Conservation (phyloP, 2,329 filamentous ascomycete genomes). For the Stagonosporopsis tanaceti region DNA sequence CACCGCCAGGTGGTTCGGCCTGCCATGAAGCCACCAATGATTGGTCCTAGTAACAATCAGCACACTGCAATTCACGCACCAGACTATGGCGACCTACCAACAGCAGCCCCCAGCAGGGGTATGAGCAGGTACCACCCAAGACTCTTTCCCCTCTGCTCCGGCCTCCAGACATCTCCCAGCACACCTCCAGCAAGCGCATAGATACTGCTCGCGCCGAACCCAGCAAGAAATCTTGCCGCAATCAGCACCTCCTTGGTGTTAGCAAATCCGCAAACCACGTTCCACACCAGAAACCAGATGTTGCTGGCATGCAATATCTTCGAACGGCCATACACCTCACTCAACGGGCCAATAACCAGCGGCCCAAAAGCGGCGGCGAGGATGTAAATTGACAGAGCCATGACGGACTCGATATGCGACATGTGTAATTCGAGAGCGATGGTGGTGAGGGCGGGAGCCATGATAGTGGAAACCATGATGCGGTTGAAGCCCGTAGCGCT, state of each 20-base stretch:
- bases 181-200: conserved; percentile 35
- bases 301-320: conserved; percentile 33
- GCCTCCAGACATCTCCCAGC: conserved; percentile 36
- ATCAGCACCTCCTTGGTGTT: conserved; percentile 35
- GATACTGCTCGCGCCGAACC: conserved; percentile 37
- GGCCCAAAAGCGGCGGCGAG: conserved; percentile 41
- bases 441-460: conserved; percentile 35
- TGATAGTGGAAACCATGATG: conserved; percentile 44
- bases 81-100: conserved; percentile 19
- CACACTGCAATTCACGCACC: background rate
- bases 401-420: conserved; percentile 29
- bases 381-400: conserved; percentile 42
- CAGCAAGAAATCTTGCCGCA: conserved; percentile 34
- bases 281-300: conserved; percentile 39
- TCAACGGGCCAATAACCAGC: conserved; percentile 39
- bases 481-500: conserved; percentile 39
- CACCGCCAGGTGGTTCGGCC: conserved; percentile 35
- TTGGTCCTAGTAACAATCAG: conserved; percentile 24
- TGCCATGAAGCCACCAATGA: conserved; percentile 42
- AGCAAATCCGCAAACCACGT: conserved; percentile 38
- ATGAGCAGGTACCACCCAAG: conserved; percentile 27
- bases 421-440: conserved; percentile 35
- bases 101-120: conserved; percentile 30
- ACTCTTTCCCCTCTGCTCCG: conserved; percentile 32
- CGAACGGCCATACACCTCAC: conserved; percentile 39